These are phyloP conservation scores for Gnomoniopsis smithogilvyi DNA, from an alignment of 2,329 filamentous ascomycete species.

Conservation along the genomic window DNA sequence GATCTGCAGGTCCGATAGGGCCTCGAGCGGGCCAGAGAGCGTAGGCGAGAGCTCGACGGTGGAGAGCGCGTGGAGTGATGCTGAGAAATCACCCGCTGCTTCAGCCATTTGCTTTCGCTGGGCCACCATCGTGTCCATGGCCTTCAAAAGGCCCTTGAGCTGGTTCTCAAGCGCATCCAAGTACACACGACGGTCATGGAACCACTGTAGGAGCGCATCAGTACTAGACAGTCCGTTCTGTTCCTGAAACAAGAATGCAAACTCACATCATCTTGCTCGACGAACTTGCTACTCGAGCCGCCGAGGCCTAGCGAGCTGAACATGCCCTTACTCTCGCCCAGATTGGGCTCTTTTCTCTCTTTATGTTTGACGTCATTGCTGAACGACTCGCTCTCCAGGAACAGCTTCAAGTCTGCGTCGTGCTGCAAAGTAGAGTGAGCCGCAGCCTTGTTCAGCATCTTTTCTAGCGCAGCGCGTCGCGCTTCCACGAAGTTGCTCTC, in stretches of 20 bases:
- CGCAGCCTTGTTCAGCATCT: constrained; percentile 96
- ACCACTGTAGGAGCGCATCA: constrained; percentile 62
- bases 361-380: constrained; percentile 98
- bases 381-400: constrained; percentile 94
- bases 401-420: constrained; percentile 91
- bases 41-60: constrained; percentile 88
- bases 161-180: constrained; percentile 67
- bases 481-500: constrained; percentile 97
- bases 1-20: constrained; percentile 87
- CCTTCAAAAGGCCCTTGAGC: constrained; percentile 84
- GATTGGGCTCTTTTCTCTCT: constrained; percentile 81
- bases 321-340: constrained; percentile 90
- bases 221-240: not conserved
- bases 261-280: constrained; percentile 93
- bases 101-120: constrained; percentile 94
- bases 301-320: constrained; percentile 79
- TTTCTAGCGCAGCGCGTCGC: constrained; percentile 83
- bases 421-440: constrained; percentile 87
- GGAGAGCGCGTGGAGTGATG: constrained; percentile 87
- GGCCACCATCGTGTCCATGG: constrained; percentile 86
- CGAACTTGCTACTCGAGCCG: constrained; percentile 79
- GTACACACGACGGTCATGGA: constrained; percentile 93
- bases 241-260: not conserved
- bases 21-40: constrained; percentile 84
- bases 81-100: constrained; percentile 88